Base-by-base conservation (phyloP, 1,139 yeast species). In the Oligophagozyma castellii region DNA sequence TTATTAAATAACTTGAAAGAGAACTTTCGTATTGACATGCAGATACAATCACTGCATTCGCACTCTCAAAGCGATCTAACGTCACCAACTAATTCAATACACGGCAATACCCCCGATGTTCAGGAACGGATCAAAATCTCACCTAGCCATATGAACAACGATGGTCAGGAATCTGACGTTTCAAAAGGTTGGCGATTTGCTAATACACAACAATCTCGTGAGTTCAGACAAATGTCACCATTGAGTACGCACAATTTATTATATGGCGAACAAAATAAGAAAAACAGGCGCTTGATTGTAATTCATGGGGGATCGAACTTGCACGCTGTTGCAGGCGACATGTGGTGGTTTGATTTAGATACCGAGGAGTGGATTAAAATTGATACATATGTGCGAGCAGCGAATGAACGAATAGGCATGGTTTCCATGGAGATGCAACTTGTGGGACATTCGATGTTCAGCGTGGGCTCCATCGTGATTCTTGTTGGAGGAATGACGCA, bases 241-340 rank as follows among this genome's bases (percentile, higher is more conserved):
- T 22, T 20, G 5, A 24, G 28, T 6, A 23, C 16, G 16, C 26
- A 26, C 15, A 24, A 23, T 15, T 14, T 15, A 6, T 28, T 22
- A 14, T 12, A n/a, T 14, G 14, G 21, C 20, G 12, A 10, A 12
- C 28, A 29, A 7, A 18, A 7, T 7, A 7, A 7, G 20, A 18
- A 18, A 7, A 18, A 18, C 10, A 18, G 38, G 12, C 38, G 39
- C 16, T 31, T 36, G 3, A 33, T 65, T 13, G 40, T 64, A 3
- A 35, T 61, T 1, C 65, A 60, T 38, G 73, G 70, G 4, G 73
- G 73, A 3, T 63, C 69, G 1, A 44, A 55, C 30, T 49, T 51
- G n/a, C 34, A 30, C 10, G 42, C 48, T 11, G 54, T 65, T 5
- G 46, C 52, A 22, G 66, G 67, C 14, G 71, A 65, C 39, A 39